Base-by-base conservation (phyloP, 192 early-diverging fungal genomes). In the Coemansia sp. region DNA sequence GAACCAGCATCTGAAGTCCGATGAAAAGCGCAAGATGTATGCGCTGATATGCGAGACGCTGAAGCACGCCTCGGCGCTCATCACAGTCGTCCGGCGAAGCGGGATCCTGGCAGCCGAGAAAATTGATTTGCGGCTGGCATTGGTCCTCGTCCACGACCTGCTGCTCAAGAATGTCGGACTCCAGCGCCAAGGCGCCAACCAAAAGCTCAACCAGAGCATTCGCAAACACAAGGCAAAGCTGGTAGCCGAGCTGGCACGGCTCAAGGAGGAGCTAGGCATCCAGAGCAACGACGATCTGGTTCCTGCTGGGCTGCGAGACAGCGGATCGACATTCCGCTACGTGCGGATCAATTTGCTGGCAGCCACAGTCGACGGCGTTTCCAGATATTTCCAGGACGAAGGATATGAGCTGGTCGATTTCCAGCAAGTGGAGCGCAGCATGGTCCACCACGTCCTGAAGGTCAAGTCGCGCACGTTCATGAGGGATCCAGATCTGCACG, bases 11-110 rank as follows among this genome's bases (percentile, higher is more conserved):
- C 83, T 92, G 37, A 55, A 59, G 25, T n/a, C 67, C 30, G 80
- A 84, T 10, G 83, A 91, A 58, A 96, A 96, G 83, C 94, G 93
- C 66, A 84, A 85, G 48, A 86, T 94, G 81, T 95, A 94, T 58
- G 94, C 93, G 3, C 76, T 97, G 58, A 86, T 97, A 33, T 95
- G 94, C 84, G 93, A 97, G 75, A 92, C 95, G 2, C 83, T 97
- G 35, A 95, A 95, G 82, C 87, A 71, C 40, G 58, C 69, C 28
- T 63, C 74, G 62, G 71, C 67, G 13, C 74, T 84, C 16, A 37
- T 42, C 7, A 35, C 20, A 12, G 57, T 80, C 15, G 37, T 84
- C 21, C 58, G 61, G 42, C 58, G 61, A 45, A 73, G 68, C 63
- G 35, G 42, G 13, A 39, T 70, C 0, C 16, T 70, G 40, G 31